Conservation (phyloP, 2,329 filamentous ascomycete genomes). For the Xylaria hypoxylon region DNA sequence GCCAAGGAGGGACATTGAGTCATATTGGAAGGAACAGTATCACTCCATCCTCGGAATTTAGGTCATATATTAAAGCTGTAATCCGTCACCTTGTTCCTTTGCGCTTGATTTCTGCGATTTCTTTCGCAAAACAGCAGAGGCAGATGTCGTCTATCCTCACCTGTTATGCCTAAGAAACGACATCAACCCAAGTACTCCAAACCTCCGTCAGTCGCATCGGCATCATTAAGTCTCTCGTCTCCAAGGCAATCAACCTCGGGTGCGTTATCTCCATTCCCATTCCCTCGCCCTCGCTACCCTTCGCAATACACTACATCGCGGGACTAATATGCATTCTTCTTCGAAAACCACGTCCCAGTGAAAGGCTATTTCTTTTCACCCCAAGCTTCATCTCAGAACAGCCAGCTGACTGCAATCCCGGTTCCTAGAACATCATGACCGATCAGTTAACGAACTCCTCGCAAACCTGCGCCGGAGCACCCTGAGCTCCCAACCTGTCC, state of each 20-base stretch:
- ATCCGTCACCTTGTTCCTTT: slow-evolving; percentile 6
- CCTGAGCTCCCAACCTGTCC: slow-evolving; percentile 47
- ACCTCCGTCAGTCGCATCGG: slow-evolving; percentile 66
- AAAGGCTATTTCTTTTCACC: neutral
- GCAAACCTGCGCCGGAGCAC: slow-evolving; percentile 64
- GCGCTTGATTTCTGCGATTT: slow-evolving; percentile 30
- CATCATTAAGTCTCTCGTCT: slow-evolving; percentile 58
- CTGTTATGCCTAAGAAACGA: slow-evolving; percentile 73
- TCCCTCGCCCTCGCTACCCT: neutral
- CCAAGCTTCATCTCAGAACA: slow-evolving; percentile 2
- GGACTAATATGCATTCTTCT: neutral
- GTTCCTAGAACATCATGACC: slow-evolving; percentile 51
- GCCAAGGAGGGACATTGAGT: too few relatives aligned
- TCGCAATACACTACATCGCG: slow-evolving; percentile 1
- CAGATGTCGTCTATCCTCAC: slow-evolving; percentile 31
- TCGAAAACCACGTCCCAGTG: neutral
- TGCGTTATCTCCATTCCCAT: slow-evolving; percentile 23
- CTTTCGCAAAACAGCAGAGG: slow-evolving; percentile 41
- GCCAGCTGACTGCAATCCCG: slow-evolving; percentile 4
- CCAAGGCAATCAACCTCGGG: slow-evolving; percentile 48
- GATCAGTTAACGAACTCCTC: slow-evolving; percentile 70
- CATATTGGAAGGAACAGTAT: neutral
- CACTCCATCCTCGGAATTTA: slow-evolving; percentile 3
- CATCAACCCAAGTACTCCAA: slow-evolving; percentile 67
- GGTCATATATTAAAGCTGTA: neutral